These are phyloP conservation scores for Aureobasidium pullulans DNA, from an alignment of 2,329 filamentous ascomycete genomes.

Conservation along the genomic window DNA sequence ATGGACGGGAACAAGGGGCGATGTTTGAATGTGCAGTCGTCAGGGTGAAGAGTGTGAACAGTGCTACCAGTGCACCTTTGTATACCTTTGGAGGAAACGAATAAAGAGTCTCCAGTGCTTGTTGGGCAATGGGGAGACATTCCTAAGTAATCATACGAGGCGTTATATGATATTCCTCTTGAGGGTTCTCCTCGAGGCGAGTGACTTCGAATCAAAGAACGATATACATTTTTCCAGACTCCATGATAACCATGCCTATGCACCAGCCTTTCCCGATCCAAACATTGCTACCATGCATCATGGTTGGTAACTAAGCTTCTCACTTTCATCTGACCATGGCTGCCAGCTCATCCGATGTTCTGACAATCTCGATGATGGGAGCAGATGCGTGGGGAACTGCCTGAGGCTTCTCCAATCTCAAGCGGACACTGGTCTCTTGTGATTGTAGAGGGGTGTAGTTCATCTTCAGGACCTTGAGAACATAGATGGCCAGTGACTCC, in stretches of 20 bases:
- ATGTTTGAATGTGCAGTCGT: background rate
- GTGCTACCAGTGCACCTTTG: background rate
- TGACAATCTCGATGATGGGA: constrained; percentile 55
- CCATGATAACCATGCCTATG: background rate
- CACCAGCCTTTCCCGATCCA: too few relatives aligned
- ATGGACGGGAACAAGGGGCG: background rate
- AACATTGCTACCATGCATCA: too few relatives aligned
- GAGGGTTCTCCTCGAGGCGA: too few relatives aligned
- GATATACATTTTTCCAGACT: background rate
- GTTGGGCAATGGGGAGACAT: background rate
- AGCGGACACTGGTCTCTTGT: constrained; percentile 44
- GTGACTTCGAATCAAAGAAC: background rate
- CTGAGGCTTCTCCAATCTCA: constrained; percentile 64
- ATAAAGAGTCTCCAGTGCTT: background rate
- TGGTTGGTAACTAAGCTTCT: too few relatives aligned
- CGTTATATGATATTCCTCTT: background rate
- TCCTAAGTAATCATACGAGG: background rate
- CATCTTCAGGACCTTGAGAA: constrained; percentile 31
- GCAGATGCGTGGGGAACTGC: constrained; percentile 67
- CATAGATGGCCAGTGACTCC: constrained; percentile 41
- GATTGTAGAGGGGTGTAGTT: constrained; percentile 18
- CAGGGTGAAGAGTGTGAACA: background rate
- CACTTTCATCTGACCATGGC: background rate
- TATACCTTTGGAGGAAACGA: background rate
- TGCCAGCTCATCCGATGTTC: constrained; percentile 13